Percentiles rank a stretch among this genome's conserved stretches.
phyloP scores from a whole-genome alignment of 768 basidiomycete genomes.

The Strobilomyces echinocephalus region DNA sequence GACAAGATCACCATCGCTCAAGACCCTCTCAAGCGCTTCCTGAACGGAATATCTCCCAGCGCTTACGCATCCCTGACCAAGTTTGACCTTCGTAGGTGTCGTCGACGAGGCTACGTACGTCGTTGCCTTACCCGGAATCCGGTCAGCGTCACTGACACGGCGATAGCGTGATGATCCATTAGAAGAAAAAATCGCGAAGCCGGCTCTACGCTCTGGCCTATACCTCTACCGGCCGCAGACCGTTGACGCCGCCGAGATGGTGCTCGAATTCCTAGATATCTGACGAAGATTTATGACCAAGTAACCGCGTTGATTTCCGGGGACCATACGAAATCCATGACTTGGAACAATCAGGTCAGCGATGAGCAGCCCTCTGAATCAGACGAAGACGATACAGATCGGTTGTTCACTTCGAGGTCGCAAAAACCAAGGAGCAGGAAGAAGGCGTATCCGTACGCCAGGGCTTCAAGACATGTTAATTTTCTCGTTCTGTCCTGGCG shows the following conservation, averaged over 20 bases:
- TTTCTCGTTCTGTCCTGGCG: too few relatives aligned
- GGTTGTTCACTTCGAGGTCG: constrained; percentile 52
- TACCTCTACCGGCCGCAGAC: too few relatives aligned
- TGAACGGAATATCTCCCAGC: constrained; percentile 46
- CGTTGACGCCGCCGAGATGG: too few relatives aligned
- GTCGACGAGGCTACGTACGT: constrained; percentile 40
- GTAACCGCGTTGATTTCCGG: constrained; percentile 44
- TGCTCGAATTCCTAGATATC: constrained; percentile 44
- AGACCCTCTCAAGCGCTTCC: constrained; percentile 42
- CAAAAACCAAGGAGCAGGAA: constrained; percentile 54
- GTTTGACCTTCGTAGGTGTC: constrained; percentile 33
- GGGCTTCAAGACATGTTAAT: constrained; percentile 47
- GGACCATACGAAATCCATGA: constrained; percentile 40
- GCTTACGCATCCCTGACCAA: constrained; percentile 52
- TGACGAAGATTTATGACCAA: constrained; percentile 57
- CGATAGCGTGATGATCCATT: constrained; percentile 10
- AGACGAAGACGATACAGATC: too few relatives aligned
- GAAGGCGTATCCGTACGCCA: constrained; percentile 40
- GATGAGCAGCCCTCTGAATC: constrained; percentile 22
- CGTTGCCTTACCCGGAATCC: neutral
- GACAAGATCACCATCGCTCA: constrained; percentile 62
- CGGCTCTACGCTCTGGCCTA: too few relatives aligned
- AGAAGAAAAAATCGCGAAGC: too few relatives aligned
- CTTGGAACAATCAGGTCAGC: constrained; percentile 37
- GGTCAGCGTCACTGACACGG: neutral